phyloP scores from a whole-genome alignment of 805 yeast species.

The Wickerhamiella lipophila region DNA sequence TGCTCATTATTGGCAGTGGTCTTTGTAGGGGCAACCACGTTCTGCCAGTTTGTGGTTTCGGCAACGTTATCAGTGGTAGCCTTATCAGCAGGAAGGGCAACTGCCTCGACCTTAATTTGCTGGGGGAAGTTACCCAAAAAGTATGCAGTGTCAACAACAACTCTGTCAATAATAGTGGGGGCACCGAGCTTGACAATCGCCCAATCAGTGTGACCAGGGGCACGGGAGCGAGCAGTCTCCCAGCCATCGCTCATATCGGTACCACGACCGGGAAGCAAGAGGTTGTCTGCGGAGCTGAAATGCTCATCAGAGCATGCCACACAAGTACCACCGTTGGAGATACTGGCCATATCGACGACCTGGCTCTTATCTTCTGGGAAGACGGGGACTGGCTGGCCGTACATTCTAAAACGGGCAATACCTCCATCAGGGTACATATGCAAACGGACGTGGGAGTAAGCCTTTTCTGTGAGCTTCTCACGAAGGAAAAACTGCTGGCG shows the following conservation, averaged over 20 bases:
- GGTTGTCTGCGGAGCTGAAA: constrained; percentile 82
- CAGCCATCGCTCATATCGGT: constrained; percentile 96
- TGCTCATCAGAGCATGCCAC: constrained; percentile 80
- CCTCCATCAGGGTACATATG: constrained; percentile 98
- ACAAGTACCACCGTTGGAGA: constrained; percentile 79
- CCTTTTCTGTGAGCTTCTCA: constrained; percentile 39
- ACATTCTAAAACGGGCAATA: constrained; percentile 83
- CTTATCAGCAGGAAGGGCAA: constrained; percentile 29
- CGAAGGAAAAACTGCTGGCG: constrained; percentile 75
- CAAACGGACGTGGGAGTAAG: constrained; percentile 68
- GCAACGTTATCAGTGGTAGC: constrained; percentile 34
- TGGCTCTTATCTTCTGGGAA: constrained; percentile 37
- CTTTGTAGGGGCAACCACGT: constrained; percentile 52
- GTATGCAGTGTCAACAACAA: constrained; percentile 83
- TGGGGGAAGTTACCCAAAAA: constrained; percentile 94
- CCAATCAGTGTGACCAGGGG: constrained; percentile 82
- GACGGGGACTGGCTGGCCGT: constrained; percentile 72
- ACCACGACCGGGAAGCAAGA: constrained; percentile 87
- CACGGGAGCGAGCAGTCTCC: constrained; percentile 89
- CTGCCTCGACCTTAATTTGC: constrained; percentile 54
- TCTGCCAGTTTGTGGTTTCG: constrained; percentile 40
- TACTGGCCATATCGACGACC: constrained; percentile 64
- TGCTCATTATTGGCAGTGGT: constrained; percentile 83
- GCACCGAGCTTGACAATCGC: constrained; percentile 72
- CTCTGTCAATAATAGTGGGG: constrained; percentile 38